Conservation (phyloP, 768 basidiomycete species). For the Imleria badia region DNA sequence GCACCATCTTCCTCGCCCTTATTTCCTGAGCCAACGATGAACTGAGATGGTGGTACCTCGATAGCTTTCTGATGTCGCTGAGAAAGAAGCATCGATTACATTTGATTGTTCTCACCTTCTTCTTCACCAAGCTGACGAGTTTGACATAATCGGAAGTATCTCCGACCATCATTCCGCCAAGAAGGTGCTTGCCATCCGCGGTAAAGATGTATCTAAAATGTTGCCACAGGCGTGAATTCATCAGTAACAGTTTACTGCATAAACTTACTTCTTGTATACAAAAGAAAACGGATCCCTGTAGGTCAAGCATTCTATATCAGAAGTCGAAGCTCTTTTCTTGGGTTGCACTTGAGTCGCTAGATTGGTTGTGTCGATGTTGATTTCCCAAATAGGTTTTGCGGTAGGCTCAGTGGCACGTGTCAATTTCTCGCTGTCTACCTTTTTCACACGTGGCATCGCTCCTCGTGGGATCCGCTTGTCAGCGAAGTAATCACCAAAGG, state of each 20-base stretch:
- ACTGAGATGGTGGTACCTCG: constrained; percentile 61
- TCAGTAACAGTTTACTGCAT: background rate
- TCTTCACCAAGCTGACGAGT: constrained; percentile 67
- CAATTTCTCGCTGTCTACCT: background rate
- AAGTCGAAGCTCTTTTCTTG: background rate
- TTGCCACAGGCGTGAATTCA: background rate
- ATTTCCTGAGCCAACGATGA: constrained; percentile 57
- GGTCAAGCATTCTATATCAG: constrained; percentile 44
- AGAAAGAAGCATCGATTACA: background rate
- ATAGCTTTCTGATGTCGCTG: constrained; percentile 51
- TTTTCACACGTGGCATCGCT: background rate
- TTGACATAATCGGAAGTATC: constrained; percentile 68
- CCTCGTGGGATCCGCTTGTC: constrained; percentile 41
- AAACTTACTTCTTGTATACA: constrained; percentile 61
- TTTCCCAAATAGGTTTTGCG: background rate
- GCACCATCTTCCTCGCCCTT: constrained; percentile 56
- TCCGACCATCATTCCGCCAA: constrained; percentile 83
- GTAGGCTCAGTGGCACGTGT: background rate
- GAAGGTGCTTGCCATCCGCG: constrained; percentile 64
- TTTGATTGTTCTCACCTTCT: constrained; percentile 41
- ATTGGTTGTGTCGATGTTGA: constrained; percentile 23
- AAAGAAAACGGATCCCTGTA: constrained; percentile 73
- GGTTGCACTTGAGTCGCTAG: background rate
- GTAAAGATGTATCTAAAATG: constrained; percentile 58
- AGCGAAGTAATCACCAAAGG: constrained; percentile 72